Percentiles rank a stretch among this genome's conserved stretches.
Evolutionary conservation across 129 eudicot genomes (phyloP).

Genomic region (Centaurea solstitialis): DNA sequence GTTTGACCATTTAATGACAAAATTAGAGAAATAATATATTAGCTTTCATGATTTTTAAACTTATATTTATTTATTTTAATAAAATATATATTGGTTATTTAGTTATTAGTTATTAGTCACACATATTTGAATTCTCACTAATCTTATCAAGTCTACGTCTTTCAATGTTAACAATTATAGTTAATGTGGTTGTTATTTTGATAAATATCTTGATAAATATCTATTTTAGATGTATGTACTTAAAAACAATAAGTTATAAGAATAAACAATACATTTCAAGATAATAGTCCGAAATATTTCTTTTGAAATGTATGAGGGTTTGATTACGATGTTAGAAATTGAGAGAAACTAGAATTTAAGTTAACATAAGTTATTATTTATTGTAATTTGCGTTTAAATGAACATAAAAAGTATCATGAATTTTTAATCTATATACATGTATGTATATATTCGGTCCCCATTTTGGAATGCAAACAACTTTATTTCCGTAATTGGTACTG

Average conservation of each 20-base stretch:
- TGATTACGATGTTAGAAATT: not conserved
- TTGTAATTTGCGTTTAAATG: not conserved
- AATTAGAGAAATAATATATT: not conserved
- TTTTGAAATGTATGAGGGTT: not conserved
- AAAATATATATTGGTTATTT: not conserved
- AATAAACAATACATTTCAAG: no score
- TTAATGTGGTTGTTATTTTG: not conserved
- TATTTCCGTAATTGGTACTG: not conserved
- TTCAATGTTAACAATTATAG: not conserved
- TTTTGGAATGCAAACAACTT: not conserved
- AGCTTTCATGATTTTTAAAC: not conserved
- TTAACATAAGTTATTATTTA: not conserved
- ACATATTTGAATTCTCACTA: not conserved
- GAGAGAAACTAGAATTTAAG: not conserved
- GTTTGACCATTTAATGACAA: not conserved
- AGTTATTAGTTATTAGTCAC: not conserved
- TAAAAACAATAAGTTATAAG: no score
- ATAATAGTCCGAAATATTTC: not conserved
- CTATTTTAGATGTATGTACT: no score
- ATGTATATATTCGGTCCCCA: not conserved
- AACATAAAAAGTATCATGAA: not conserved
- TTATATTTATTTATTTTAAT: not conserved
- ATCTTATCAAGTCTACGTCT: not conserved
- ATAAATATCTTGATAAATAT: no score
- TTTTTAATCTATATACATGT: not conserved